Conservation (phyloP, 805 yeast species). For the Saitoella complicata region DNA sequence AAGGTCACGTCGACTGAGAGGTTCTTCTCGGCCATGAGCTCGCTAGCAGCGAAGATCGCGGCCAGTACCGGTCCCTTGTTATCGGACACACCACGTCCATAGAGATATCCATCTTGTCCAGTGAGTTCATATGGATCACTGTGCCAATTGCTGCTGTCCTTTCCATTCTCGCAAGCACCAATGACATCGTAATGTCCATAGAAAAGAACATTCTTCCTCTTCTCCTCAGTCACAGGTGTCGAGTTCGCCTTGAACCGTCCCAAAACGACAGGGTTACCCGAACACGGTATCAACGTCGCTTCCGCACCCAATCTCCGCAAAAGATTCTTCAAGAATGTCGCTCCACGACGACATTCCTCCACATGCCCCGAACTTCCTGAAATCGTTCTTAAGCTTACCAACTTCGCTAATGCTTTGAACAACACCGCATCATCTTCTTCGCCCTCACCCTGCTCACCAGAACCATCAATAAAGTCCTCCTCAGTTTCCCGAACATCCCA, state of each 20-base stretch:
- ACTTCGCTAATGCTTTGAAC: constrained; percentile 40
- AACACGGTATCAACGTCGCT: constrained; percentile 53
- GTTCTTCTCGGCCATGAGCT: constrained; percentile 33
- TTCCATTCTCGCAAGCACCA: constrained; percentile 32
- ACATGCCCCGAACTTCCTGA: constrained; percentile 56
- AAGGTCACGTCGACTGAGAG: constrained; percentile 64
- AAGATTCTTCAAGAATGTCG: constrained; percentile 49
- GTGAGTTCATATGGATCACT: constrained; percentile 65
- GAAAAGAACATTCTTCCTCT: constrained; percentile 43
- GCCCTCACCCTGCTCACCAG: not conserved
- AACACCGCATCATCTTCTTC: constrained; percentile 18
- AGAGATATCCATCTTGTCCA: constrained; percentile 67
- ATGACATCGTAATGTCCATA: constrained; percentile 96
- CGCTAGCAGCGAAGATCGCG: constrained; percentile 73
- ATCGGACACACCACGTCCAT: constrained; percentile 87
- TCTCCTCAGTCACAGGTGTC: constrained; percentile 10
- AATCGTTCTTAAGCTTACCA: constrained; percentile 60
- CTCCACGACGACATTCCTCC: constrained; percentile 76
- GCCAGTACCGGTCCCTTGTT: constrained; percentile 89
- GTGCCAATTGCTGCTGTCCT: constrained; percentile 45
- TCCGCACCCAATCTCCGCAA: constrained; percentile 49
- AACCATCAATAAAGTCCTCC: no score
- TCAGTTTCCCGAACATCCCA: constrained; percentile 40
- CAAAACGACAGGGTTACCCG: constrained; percentile 67
- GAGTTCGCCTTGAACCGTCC: constrained; percentile 41